Base-by-base conservation (phyloP, 768 basidiomycete genomes). In the Galerina sulciceps region DNA sequence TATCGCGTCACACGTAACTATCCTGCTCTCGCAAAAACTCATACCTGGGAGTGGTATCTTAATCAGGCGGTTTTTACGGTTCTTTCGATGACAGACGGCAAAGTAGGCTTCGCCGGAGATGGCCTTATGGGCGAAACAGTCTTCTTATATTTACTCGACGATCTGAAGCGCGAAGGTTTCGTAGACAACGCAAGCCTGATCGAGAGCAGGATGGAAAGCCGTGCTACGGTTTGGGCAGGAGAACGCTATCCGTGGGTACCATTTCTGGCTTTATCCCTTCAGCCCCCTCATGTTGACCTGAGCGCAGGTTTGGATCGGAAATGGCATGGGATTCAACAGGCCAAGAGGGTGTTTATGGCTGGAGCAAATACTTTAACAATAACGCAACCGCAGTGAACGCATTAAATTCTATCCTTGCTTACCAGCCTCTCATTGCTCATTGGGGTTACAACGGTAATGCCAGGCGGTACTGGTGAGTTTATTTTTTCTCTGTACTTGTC, bases 391-490 rank as follows among this genome's bases (percentile, higher is more conserved):
- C 82, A 2, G 71, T 72, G 34, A 85, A 85, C 63, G 77, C 79
- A 6, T 70, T 85, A 62, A 84, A 84, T 59, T 84, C 83, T 1
- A 83, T 85, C 49, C 65, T 85, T 47, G 83, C 83, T 1, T 85
- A 84, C 60, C 81, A 85, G 62, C 83, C 84, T 2, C 73, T 81
- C 6, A 76, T 85, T 35, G 77, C 83, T n/a, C 83, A 85, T 66
- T 85, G 83, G 84, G 84, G 83, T 14, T 84, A 84, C 69, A 84
- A 85, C 62, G 83, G 84, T 6, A 85, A 85, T 64, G 84, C 84
- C 1, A 72, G 83, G 53, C 76, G 84, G 31, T 85, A 84, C 70
- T 84, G 82, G 83, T 83, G 53, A 47, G 73, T 67, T 11, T 38
- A 23, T n/a, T 14, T 40, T 22, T n/a, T 51, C 5, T 44, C 31